Evolutionary conservation across 23 red algal genomes (phyloP).

Genomic region (Gracilaria gracilis): DNA sequence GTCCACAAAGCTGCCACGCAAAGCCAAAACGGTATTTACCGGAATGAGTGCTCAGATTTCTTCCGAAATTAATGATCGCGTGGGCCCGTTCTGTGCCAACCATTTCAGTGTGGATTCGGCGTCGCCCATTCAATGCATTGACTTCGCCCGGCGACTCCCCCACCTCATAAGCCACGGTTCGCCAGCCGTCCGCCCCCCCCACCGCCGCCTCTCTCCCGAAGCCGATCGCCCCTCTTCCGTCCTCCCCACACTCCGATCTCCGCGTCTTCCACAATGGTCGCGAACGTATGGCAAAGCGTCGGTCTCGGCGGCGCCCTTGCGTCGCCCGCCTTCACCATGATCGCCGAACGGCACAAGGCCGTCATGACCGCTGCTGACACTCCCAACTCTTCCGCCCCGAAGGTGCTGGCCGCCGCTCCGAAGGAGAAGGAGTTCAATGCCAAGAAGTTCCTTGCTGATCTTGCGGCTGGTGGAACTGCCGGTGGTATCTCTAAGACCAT

Average conservation of each 20-base stretch:
- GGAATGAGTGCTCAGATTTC: conserved; percentile 17
- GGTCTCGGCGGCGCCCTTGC: conserved; percentile 66
- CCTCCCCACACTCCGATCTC: not conserved
- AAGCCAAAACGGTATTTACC: conserved; percentile 39
- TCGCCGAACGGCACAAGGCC: conserved; percentile 32
- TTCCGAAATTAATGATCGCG: conserved; percentile 26
- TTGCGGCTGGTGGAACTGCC: conserved; percentile 96
- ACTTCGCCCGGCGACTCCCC: conserved; percentile 1
- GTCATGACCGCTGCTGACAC: conserved; percentile 23
- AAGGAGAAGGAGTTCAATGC: conserved; percentile 87
- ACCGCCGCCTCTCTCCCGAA: not conserved
- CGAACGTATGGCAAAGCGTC: conserved; percentile 48
- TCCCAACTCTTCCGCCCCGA: conserved; percentile 36
- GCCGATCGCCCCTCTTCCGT: not conserved
- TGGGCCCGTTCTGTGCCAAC: conserved; percentile 41
- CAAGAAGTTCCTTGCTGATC: conserved; percentile 92
- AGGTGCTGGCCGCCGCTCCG: conserved; percentile 74
- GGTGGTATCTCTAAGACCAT: conserved; percentile 98
- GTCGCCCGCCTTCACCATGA: conserved; percentile 33
- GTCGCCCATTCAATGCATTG: conserved; percentile 41
- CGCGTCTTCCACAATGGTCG: conserved; percentile 51
- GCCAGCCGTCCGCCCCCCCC: not conserved
- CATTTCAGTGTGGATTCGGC: conserved; percentile 2
- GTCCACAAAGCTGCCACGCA: not conserved
- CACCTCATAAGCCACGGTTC: conserved; percentile 6